These are phyloP conservation scores for Coniochaeta pulveracea DNA, from an alignment of 2,329 filamentous ascomycete genomes.

Conservation along the genomic window DNA sequence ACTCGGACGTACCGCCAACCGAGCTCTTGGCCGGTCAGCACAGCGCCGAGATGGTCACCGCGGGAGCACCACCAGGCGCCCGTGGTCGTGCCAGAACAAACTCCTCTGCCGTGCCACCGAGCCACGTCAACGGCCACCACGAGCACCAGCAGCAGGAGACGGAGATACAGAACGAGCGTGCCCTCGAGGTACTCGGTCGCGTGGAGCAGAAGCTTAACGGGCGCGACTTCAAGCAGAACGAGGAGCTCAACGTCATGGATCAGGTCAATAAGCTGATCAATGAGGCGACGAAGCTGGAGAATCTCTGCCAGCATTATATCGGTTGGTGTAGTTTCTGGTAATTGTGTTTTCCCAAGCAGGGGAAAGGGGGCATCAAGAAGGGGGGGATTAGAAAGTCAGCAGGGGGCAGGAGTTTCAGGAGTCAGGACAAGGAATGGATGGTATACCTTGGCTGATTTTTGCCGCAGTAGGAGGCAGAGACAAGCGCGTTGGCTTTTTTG, in stretches of 20 bases:
- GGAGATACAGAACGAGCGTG: slow-evolving; percentile 88
- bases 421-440: background rate
- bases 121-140: slow-evolving; percentile 19
- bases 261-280: slow-evolving; percentile 93
- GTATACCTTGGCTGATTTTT: no score
- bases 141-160: slow-evolving; percentile 28
- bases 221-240: slow-evolving; percentile 74
- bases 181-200: slow-evolving; percentile 79
- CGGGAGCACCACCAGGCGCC: slow-evolving; percentile 31
- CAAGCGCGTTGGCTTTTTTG: no score
- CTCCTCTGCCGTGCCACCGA: slow-evolving; percentile 36
- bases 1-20: slow-evolving; percentile 47
- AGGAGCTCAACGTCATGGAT: slow-evolving; percentile 73
- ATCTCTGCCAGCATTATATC: slow-evolving; percentile 97
- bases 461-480: no score
- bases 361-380: background rate
- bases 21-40: slow-evolving; percentile 37
- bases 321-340: slow-evolving; percentile 99
- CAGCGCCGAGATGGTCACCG: slow-evolving; percentile 22
- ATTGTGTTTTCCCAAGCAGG: background rate
- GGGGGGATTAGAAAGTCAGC: background rate
- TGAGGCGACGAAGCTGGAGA: slow-evolving; percentile 94
- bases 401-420: background rate
- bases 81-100: slow-evolving; percentile 49
- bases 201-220: slow-evolving; percentile 96